These are phyloP conservation scores for Aspergillus baeticus DNA, from an alignment of 495 filamentous ascomycete species.

Conservation along the genomic window DNA sequence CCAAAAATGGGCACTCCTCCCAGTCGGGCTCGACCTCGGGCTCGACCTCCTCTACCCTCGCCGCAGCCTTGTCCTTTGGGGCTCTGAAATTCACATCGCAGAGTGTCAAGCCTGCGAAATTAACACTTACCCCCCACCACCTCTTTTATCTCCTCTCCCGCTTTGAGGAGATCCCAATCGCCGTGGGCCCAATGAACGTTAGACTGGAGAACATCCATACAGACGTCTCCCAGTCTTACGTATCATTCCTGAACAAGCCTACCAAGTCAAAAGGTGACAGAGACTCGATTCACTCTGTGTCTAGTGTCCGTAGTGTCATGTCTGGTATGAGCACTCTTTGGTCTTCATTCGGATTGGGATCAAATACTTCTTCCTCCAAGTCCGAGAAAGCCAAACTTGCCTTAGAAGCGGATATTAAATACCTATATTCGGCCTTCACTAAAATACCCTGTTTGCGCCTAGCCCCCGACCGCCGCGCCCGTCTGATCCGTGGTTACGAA, in stretches of 20 bases:
- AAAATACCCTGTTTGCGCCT: conserved; percentile 92
- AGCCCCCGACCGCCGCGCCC: conserved; percentile 84
- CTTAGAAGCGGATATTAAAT: conserved; percentile 82
- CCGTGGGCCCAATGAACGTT: conserved; percentile 93
- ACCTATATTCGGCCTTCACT: conserved; percentile 96
- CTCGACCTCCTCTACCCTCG: conserved; percentile 69
- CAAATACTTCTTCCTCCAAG: conserved; percentile 71
- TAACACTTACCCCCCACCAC: conserved; percentile 95
- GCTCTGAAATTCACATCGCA: conserved; percentile 80
- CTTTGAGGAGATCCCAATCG: conserved; percentile 87
- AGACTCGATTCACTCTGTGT: conserved; percentile 90
- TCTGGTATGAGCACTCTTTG: conserved; percentile 90
- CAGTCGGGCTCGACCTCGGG: conserved; percentile 46
- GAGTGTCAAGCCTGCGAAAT: conserved; percentile 80
- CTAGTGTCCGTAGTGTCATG: conserved; percentile 96
- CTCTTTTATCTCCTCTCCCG: conserved; percentile 93
- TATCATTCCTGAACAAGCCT: conserved; percentile 86
- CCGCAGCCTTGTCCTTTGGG: conserved; percentile 81
- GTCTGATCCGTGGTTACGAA: conserved; percentile 87
- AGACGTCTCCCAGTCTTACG: conserved; percentile 82
- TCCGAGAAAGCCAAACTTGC: conserved; percentile 85
- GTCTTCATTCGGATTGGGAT: conserved; percentile 79
- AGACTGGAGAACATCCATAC: conserved; percentile 92
- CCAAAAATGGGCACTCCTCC: conserved; percentile 61
- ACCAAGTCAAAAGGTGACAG: conserved; percentile 73